These are phyloP conservation scores for Francoa sonchifolia DNA, from an alignment of 441 rosid genomes.

Conservation along the genomic window DNA sequence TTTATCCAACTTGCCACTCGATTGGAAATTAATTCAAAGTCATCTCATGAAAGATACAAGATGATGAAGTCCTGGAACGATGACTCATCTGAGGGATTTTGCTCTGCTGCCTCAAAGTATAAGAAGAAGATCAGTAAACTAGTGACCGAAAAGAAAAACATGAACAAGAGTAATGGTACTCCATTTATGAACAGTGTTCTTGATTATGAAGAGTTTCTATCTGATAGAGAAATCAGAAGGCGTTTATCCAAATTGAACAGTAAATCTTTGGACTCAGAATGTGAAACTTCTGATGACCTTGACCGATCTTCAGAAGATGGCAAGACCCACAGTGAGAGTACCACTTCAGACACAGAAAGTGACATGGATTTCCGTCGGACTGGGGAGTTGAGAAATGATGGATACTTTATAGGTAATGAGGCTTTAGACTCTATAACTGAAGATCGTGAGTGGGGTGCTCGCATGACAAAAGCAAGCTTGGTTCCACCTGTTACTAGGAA, in stretches of 20 bases:
- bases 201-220: constrained; percentile 67
- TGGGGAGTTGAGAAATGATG: constrained; percentile 48
- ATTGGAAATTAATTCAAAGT: constrained; percentile 73
- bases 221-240: constrained; percentile 87
- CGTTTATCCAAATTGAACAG: constrained; percentile 79
- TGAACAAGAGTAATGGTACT: constrained; percentile 52
- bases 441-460: constrained; percentile 99
- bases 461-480: constrained; percentile 94
- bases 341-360: constrained; percentile 81
- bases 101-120: constrained; percentile 46
- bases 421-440: constrained; percentile 50
- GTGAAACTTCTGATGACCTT: constrained; percentile 82
- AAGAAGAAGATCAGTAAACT: constrained; percentile 46
- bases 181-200: constrained; percentile 35
- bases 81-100: constrained; percentile 36
- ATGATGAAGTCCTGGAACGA: constrained; percentile 77
- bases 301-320: constrained; percentile 58
- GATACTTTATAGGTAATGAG: constrained; percentile 48
- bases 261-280: constrained; percentile 74
- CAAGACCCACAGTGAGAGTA: constrained; percentile 49
- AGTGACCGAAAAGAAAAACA: constrained; percentile 51
- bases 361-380: constrained; percentile 54
- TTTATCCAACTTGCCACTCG: constrained; percentile 87
- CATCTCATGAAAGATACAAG: constrained; percentile 71
- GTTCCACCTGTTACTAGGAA: constrained; percentile 99